A percentile compares a stretch with the other conserved stretches of the same genome.
Evolutionary conservation across 2,329 filamentous ascomycete species (phyloP).

Genomic region (Cladosporium sp.): DNA sequence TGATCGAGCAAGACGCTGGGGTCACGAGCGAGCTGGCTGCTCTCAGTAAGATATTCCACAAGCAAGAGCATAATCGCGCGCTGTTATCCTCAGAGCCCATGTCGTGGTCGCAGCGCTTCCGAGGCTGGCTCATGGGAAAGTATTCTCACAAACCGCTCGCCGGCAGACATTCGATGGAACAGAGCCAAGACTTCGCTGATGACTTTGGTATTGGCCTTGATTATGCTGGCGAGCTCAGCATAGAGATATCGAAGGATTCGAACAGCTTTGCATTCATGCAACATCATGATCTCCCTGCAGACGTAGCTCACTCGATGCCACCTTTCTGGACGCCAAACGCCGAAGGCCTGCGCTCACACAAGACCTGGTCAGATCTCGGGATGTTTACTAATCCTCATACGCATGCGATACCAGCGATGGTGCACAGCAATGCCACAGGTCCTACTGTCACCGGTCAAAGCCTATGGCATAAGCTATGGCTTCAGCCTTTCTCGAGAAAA

Average conservation of each 20-base stretch:
- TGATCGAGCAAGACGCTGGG: slow-evolving; percentile 16
- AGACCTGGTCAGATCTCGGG: not conserved
- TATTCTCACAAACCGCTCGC: not conserved
- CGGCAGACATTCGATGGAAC: not conserved
- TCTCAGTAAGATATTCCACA: slow-evolving; percentile 17
- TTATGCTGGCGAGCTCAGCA: not conserved
- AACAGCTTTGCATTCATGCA: not conserved
- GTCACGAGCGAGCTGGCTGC: slow-evolving; percentile 30
- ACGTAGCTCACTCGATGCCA: not conserved
- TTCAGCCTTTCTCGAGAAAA: not conserved
- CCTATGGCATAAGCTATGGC: not conserved
- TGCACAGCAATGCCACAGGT: not conserved
- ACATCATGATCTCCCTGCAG: not conserved
- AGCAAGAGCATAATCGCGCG: slow-evolving; percentile 11
- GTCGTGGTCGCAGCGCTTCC: not conserved
- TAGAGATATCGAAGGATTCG: not conserved
- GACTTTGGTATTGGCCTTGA: slow-evolving; percentile 8
- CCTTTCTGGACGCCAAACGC: slow-evolving; percentile 1
- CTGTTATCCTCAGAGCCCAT: not conserved
- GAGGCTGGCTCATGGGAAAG: not conserved
- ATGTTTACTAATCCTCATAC: not conserved
- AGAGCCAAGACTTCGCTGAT: not conserved
- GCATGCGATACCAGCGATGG: not conserved
- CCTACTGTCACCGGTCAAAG: not conserved
- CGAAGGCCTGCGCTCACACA: not conserved